Evolutionary conservation across 139 green algal genomes (phyloP).

Genomic region (Coelastrella sp.): DNA sequence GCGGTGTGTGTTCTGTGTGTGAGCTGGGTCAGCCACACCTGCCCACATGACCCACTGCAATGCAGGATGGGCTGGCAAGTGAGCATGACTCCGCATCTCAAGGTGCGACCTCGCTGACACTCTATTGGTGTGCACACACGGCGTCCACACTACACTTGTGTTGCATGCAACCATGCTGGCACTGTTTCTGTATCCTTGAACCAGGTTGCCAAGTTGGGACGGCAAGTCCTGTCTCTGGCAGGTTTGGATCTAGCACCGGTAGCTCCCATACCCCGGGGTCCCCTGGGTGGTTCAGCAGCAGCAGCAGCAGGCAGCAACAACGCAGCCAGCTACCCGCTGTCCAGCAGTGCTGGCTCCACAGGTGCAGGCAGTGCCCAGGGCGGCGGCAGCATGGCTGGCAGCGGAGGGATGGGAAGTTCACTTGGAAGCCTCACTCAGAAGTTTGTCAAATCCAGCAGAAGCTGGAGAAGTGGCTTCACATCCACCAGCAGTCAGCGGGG

Average conservation of each 20-base stretch:
- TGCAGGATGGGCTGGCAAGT: no score
- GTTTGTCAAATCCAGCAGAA: constrained; percentile 28
- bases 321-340: background rate
- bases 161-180: no score
- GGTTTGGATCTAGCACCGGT: constrained; percentile 65
- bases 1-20: background rate
- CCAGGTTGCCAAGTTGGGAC: constrained; percentile 68
- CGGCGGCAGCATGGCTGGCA: constrained; percentile 1
- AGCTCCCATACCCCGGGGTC: background rate
- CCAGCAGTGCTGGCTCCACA: background rate
- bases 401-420: background rate
- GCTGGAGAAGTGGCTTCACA: constrained; percentile 44
- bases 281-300: background rate
- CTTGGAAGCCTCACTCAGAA: constrained; percentile 35
- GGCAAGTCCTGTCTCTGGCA: constrained; percentile 67
- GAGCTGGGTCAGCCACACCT: no score
- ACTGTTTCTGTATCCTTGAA: no score
- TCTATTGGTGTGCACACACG: no score
- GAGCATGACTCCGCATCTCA: no score
- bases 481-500: background rate
- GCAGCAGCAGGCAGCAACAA: background rate
- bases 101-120: no score
- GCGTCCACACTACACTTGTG: no score
- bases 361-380: background rate
- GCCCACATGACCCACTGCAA: background rate